phyloP scores from a whole-genome alignment of 371 early-diverging fungal genomes.

The Actinomortierella wolfii region DNA sequence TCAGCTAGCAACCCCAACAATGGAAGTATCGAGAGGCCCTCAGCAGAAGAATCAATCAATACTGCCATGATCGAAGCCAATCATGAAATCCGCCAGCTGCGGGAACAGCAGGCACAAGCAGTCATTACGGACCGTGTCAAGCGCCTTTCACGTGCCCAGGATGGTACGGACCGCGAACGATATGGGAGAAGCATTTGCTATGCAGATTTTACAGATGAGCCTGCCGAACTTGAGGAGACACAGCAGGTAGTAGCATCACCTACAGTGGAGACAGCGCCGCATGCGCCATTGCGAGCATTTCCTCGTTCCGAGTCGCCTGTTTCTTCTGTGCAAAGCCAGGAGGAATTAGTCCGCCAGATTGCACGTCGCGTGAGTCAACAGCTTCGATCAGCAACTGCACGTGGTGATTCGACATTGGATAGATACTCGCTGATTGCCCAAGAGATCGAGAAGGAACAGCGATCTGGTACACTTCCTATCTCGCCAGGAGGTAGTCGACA shows the following conservation, averaged over 20 bases:
- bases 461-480: constrained; percentile 26
- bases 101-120: constrained; percentile 33
- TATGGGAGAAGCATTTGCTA: constrained; percentile 37
- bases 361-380: constrained; percentile 37
- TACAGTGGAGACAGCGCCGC: not conserved
- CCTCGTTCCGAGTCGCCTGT: constrained; percentile 15
- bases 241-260: no score
- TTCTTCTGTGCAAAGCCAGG: constrained; percentile 11
- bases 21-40: constrained; percentile 26
- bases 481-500: constrained; percentile 34
- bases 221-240: constrained; percentile 21
- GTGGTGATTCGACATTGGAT: constrained; percentile 25
- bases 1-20: constrained; percentile 5
- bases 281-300: no score
- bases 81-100: constrained; percentile 35
- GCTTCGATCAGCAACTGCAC: constrained; percentile 22
- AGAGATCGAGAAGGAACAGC: constrained; percentile 34
- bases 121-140: constrained; percentile 41
- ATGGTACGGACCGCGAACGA: constrained; percentile 37
- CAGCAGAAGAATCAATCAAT: constrained; percentile 30
- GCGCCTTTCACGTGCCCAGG: constrained; percentile 32
- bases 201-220: constrained; percentile 35
- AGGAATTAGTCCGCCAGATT: constrained; percentile 40
- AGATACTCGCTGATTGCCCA: constrained; percentile 33
- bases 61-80: constrained; percentile 29